Base-by-base conservation (phyloP, 2,329 filamentous ascomycete species). In the Thermothelomyces thermophilus region DNA sequence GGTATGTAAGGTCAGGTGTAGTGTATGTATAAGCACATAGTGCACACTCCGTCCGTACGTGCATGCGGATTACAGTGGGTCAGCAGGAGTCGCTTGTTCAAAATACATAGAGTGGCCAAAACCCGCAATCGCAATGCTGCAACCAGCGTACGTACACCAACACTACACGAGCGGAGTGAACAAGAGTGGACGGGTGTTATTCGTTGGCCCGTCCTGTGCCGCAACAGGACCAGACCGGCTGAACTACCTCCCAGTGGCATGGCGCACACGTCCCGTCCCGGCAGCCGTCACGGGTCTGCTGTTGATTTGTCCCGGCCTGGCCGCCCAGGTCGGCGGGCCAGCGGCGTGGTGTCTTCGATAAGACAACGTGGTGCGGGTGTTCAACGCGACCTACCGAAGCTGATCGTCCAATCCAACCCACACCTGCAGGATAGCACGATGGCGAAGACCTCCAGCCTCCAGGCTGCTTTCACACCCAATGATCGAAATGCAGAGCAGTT, bases 331-430 rank as follows among this genome's bases (percentile, higher is more conserved):
- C 37, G n/a, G 43, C 42, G 24, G 22, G 26, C 10, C 26, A 39
- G 34, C 42, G 47, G 46, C 49, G 46, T 41, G 17, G 36, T 50
- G 50, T 48, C 46, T 52, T 36, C 50, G 52, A 50, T 50, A 44
- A 39, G n/a, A 51, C 36, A 34, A 24, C 44, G 35, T 28, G 17
- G 17, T 26, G 14, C n/a, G n/a, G n/a, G n/a, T n/a, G n/a, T n/a
- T 26, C 24, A 26, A 26, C 5, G 9, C 5, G 9, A 26, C n/a
- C n/a, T 20, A n/a, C 19, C 36, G 24, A 39, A 22, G 14, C 19
- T 31, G 30, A 31, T 31, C 30, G 11, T 14, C 30, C 13, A 13
- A 14, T 14, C 13, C 11, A 10, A 31, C 24, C 24, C 24, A 9
- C 8, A 5, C 35, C 8, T 20, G 35, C 13, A 9, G 17, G 17